phyloP scores from a whole-genome alignment of 352 stramenopile species.

The Phytopythium kandeliae region DNA sequence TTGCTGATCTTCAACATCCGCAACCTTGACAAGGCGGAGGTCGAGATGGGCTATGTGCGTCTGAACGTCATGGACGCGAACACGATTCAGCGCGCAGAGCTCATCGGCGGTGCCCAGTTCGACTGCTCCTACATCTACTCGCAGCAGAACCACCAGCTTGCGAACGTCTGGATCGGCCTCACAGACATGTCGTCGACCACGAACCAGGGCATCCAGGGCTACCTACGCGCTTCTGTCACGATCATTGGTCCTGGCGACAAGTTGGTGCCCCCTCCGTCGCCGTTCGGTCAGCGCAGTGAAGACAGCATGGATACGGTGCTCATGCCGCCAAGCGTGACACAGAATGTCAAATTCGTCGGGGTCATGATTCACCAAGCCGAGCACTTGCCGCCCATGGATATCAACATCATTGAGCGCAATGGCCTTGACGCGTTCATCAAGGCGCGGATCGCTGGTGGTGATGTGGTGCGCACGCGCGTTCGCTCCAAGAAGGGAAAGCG shows the following conservation, averaged over 20 bases:
- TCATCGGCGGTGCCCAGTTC: conserved; percentile 86
- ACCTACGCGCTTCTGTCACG: conserved; percentile 83
- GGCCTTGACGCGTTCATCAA: conserved; percentile 75
- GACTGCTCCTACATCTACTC: conserved; percentile 88
- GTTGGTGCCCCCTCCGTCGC: conserved; percentile 57
- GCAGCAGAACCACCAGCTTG: conserved; percentile 82
- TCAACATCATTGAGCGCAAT: conserved; percentile 47
- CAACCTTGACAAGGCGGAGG: conserved; percentile 69
- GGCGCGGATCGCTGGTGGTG: conserved; percentile 44
- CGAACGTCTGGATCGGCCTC: conserved; percentile 88
- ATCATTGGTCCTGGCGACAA: conserved; percentile 88
- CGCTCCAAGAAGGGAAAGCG: conserved; percentile 71
- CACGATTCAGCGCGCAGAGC: conserved; percentile 77
- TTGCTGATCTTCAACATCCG: conserved; percentile 72
- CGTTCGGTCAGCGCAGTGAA: conserved; percentile 34
- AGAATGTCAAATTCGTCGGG: conserved; percentile 70
- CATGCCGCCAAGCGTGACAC: conserved; percentile 69
- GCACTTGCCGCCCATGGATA: conserved; percentile 72
- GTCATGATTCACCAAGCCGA: conserved; percentile 64
- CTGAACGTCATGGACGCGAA: conserved; percentile 86
- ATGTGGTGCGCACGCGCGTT: conserved; percentile 64
- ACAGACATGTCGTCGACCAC: conserved; percentile 77
- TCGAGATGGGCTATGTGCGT: conserved; percentile 82
- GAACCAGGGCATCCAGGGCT: conserved; percentile 88
- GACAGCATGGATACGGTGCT: conserved; percentile 63